phyloP scores from a whole-genome alignment of 805 yeast species.

The Kluyveromyces dobzhanskii region DNA sequence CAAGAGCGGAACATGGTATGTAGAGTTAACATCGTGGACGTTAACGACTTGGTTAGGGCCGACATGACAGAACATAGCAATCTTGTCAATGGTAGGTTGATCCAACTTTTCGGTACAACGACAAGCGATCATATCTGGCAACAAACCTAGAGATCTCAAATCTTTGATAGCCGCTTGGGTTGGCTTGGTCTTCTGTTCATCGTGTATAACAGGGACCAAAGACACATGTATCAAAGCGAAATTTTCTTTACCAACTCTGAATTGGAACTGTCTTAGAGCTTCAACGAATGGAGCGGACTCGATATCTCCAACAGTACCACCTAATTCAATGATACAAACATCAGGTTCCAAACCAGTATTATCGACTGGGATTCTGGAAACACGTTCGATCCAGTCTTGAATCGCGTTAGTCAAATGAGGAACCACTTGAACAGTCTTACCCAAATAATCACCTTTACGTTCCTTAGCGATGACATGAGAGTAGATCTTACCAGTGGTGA shows the following conservation, averaged over 20 bases:
- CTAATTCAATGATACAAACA: constrained; percentile 92
- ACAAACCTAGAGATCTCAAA: constrained; percentile 86
- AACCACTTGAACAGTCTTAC: constrained; percentile 99
- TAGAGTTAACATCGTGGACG: constrained; percentile 92
- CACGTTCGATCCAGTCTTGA: constrained; percentile 97
- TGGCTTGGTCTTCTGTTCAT: constrained; percentile 98
- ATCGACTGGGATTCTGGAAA: constrained; percentile 87
- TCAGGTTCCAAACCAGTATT: constrained; percentile 83
- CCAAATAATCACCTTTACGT: constrained; percentile 94
- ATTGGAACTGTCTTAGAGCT: constrained; percentile 97
- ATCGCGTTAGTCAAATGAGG: constrained; percentile 97
- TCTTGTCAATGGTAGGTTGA: constrained; percentile 80
- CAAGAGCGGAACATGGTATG: constrained; percentile 93
- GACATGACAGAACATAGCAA: constrained; percentile 98
- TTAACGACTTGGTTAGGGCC: constrained; percentile 97
- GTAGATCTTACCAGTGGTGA: constrained; percentile 97
- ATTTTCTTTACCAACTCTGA: constrained; percentile 88
- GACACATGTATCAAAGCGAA: constrained; percentile 96
- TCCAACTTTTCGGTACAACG: constrained; percentile 84
- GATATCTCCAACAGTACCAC: constrained; percentile 99
- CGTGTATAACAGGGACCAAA: constrained; percentile 94
- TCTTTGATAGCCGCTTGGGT: constrained; percentile 99
- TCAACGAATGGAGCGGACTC: constrained; percentile 98
- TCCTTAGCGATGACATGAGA: constrained; percentile 89
- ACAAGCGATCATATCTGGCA: constrained; percentile 96